These are phyloP conservation scores for Lentinula detonsa DNA, from an alignment of 768 basidiomycete genomes.

Conservation along the genomic window DNA sequence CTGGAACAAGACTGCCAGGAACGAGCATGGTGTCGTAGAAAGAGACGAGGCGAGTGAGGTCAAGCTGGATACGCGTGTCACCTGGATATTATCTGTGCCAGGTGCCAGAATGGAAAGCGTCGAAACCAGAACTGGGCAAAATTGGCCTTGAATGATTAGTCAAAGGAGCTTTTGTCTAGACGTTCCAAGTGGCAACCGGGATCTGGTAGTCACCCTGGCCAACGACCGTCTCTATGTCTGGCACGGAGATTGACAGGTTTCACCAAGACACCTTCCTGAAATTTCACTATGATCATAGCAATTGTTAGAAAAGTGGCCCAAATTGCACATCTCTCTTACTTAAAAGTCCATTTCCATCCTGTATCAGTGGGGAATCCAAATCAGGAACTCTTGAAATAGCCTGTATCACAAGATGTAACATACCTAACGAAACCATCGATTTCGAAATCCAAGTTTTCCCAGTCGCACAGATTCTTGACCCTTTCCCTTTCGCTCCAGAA, in stretches of 20 bases:
- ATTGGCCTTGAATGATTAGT: neutral
- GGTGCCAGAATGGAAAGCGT: constrained; percentile 26
- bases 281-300: constrained; percentile 29
- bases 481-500: constrained; percentile 24
- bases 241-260: constrained; percentile 27
- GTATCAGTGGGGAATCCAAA: constrained; percentile 10
- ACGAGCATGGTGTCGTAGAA: constrained; percentile 36
- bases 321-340: constrained; percentile 10
- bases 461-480: constrained; percentile 32
- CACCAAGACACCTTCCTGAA: constrained; percentile 33
- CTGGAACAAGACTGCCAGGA: constrained; percentile 23
- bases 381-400: neutral
- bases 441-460: constrained; percentile 28
- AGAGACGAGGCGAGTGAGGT: constrained; percentile 33
- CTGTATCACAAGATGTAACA: neutral
- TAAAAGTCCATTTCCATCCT: constrained; percentile 49
- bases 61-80: constrained; percentile 34
- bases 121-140: neutral
- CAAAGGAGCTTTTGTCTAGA: too few species aligned
- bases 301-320: neutral
- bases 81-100: constrained; percentile 39
- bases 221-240: neutral
- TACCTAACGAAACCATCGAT: constrained; percentile 45
- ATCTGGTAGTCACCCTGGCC: neutral
- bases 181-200: neutral